A percentile compares a stretch with the other conserved stretches of the same genome.
These are phyloP conservation scores for Pseudogymnoascus sp. DNA, from an alignment of 2,329 filamentous ascomycete species.

Conservation along the genomic window DNA sequence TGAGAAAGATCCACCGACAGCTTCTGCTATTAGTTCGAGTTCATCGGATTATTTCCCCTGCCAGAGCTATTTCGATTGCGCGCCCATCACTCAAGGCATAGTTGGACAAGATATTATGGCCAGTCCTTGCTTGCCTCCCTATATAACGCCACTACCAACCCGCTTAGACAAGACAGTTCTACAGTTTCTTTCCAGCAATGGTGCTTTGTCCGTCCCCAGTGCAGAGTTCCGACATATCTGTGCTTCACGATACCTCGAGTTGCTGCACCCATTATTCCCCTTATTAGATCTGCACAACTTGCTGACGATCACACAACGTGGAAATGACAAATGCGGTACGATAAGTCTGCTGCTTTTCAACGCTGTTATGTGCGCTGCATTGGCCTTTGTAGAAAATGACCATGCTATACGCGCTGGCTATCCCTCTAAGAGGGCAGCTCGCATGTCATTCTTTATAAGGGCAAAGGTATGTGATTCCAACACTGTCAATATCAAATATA, in stretches of 20 bases:
- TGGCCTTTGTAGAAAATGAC: slow-evolving; percentile 73
- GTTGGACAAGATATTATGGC: not conserved
- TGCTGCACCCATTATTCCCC: not conserved
- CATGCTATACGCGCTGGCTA: slow-evolving; percentile 70
- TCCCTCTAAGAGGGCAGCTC: slow-evolving; percentile 63
- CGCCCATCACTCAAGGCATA: not conserved
- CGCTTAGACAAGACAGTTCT: not conserved
- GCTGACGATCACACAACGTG: not conserved
- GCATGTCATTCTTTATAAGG: slow-evolving; percentile 77
- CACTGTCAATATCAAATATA: not conserved
- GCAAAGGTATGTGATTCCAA: slow-evolving; percentile 39
- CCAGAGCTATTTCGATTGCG: not conserved
- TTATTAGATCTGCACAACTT: not conserved
- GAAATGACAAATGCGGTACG: not conserved
- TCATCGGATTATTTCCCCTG: not conserved
- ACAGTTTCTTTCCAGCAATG: not conserved
- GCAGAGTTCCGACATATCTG: not conserved
- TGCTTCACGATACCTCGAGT: not conserved
- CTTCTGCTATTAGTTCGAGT: not conserved
- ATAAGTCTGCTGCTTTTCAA: slow-evolving; percentile 82
- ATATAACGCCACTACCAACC: not conserved
- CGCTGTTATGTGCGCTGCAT: slow-evolving; percentile 83
- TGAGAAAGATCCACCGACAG: not conserved
- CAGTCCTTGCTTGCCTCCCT: not conserved
- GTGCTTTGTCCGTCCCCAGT: not conserved